phyloP scores from a whole-genome alignment of 75 land plant genomes.

The Picea glauca region DNA sequence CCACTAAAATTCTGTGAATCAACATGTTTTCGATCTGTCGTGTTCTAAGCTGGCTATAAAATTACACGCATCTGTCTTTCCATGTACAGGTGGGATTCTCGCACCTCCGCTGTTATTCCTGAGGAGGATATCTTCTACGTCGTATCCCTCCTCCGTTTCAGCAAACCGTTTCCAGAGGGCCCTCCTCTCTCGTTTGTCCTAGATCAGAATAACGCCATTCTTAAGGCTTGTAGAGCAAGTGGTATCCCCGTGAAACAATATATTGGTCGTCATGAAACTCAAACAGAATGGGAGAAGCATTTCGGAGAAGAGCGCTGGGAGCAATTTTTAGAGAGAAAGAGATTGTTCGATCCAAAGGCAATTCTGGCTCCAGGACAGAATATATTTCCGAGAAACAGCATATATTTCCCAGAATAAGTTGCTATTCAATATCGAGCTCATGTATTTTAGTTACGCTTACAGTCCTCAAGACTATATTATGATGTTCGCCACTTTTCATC shows the following conservation, averaged over 20 bases:
- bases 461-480: too few relatives aligned
- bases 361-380: conserved; percentile 17
- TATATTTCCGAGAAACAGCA: neutral
- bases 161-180: neutral
- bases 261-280: conserved; percentile 6
- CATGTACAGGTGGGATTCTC: conserved; percentile 15
- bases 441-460: too few relatives aligned
- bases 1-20: neutral
- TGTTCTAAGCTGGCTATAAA: neutral
- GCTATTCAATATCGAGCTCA: too few relatives aligned
- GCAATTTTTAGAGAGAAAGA: neutral
- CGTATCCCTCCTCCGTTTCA: conserved; percentile 11
- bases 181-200: neutral
- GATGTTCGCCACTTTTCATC: too few relatives aligned
- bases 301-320: conserved; percentile 11
- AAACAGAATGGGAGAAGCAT: conserved; percentile 19
- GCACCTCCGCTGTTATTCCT: conserved; percentile 12
- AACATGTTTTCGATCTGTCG: neutral
- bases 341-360: conserved; percentile 16
- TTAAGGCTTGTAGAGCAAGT: neutral
- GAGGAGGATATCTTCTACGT: conserved; percentile 10
- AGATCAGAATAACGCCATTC: conserved; percentile 12
- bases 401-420: neutral
- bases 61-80: neutral
- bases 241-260: conserved; percentile 14